Base-by-base conservation (phyloP, 768 basidiomycete species). In the Amanita fuliginea region DNA sequence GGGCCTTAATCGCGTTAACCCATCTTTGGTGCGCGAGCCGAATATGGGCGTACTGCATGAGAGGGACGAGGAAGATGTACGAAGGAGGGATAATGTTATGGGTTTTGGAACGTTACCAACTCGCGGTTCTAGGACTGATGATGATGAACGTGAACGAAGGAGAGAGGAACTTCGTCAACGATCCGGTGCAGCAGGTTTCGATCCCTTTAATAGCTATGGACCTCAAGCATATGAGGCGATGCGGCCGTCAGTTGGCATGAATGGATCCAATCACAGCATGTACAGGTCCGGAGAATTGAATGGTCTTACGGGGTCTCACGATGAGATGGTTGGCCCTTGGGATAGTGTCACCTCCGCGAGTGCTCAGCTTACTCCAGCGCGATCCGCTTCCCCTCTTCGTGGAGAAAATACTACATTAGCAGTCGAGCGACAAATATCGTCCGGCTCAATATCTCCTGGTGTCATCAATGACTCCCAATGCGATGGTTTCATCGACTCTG, bases 141-240 rank as follows among this genome's bases (percentile, higher is more conserved):
- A 83, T 11, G 81, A 83, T 26, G 77, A 72, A 61, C 66, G 73
- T 52, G 64, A 72, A 55, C 68, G 81, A 49, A 64, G 71, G 42
- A 63, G 70, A 56, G 75, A 76, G 61, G 75, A 75, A 42, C 65
- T 71, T 52, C 70, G 73, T 32, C 65, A 67, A 26, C 65, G 75
- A 21, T 65, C 64, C 41, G 64, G 60, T 37, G 67, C 75, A 2
- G 67, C 70, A 19, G 76, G 83, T 1, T 90, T 77, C 59, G 88
- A 92, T 57, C 83, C 86, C 1, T 92, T 90, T 68, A 82, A 89
- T 60, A 78, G 81, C 1, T 74, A 82, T 1, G 70, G 67, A 40
- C 34, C 69, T 22, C 43, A 45, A 7, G 28, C 42, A 4, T 51
- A 45, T 46, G 51, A 45, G 13, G 18, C 24, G 16, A 13, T 35